These are phyloP conservation scores for Aspergillus clavatus DNA, from an alignment of 2,329 filamentous ascomycete species.

Conservation along the genomic window DNA sequence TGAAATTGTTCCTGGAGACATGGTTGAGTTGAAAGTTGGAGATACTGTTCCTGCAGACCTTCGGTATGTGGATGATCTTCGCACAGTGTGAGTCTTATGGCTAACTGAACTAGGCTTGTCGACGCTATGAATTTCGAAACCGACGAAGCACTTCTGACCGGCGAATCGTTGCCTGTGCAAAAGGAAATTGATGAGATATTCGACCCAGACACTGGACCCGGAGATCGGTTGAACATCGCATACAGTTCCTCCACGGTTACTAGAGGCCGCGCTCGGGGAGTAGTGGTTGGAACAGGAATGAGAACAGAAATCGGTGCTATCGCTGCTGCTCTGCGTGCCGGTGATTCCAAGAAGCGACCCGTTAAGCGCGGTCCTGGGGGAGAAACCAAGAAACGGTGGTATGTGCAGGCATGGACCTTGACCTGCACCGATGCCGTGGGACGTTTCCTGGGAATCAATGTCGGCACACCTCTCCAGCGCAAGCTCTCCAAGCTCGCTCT, in stretches of 20 bases:
- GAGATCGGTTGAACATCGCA: slow-evolving; percentile 58
- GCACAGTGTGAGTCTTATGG: background rate
- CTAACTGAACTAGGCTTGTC: slow-evolving; percentile 45
- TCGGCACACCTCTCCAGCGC: slow-evolving; percentile 65
- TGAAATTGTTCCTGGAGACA: slow-evolving; percentile 61
- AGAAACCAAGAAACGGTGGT: slow-evolving; percentile 50
- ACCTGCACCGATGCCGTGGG: slow-evolving; percentile 57
- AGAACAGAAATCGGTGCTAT: slow-evolving; percentile 62
- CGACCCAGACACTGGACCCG: slow-evolving; percentile 50
- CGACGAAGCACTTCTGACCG: slow-evolving; percentile 62
- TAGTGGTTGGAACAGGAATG: slow-evolving; percentile 60
- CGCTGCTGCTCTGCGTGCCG: slow-evolving; percentile 58
- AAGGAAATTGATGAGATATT: slow-evolving; percentile 48
- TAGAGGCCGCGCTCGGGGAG: slow-evolving; percentile 55
- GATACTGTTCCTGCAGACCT: slow-evolving; percentile 60
- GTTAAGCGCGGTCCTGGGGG: slow-evolving; percentile 50
- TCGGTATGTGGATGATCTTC: slow-evolving; percentile 37
- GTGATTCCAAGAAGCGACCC: slow-evolving; percentile 48
- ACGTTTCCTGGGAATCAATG: slow-evolving; percentile 61
- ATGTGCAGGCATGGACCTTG: slow-evolving; percentile 48
- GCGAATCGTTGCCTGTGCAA: slow-evolving; percentile 57
- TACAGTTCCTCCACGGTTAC: slow-evolving; percentile 60
- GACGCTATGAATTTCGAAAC: slow-evolving; percentile 69
- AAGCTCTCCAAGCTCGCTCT: slow-evolving; percentile 65
- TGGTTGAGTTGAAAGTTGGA: slow-evolving; percentile 53